These are phyloP conservation scores for Boletus semigastroideus DNA, from an alignment of 1,284 basidiomycete genomes.

Conservation along the genomic window DNA sequence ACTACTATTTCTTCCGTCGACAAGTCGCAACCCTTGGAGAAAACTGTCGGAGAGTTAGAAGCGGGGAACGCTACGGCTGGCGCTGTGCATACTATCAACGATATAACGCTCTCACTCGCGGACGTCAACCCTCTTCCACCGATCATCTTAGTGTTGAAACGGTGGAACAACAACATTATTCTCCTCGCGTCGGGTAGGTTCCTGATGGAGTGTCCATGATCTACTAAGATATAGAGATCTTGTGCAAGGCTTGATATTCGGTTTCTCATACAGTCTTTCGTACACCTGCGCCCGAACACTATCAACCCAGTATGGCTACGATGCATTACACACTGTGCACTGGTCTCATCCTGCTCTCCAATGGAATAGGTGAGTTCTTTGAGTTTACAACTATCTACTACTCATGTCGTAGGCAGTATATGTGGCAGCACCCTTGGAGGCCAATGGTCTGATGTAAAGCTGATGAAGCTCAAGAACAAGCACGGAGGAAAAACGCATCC, in stretches of 20 bases:
- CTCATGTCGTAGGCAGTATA: constrained; percentile 53
- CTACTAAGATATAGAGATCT: background rate
- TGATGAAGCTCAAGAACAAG: constrained; percentile 52
- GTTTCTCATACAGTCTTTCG: constrained; percentile 64
- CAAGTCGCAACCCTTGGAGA: constrained; percentile 3
- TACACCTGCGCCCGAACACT: constrained; percentile 81
- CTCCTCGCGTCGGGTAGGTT: constrained; percentile 46
- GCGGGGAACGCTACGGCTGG: background rate
- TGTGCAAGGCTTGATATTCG: constrained; percentile 61
- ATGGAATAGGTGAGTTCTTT: constrained; percentile 57
- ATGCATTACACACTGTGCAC: constrained; percentile 71
- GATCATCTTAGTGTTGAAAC: constrained; percentile 55
- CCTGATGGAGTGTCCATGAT: background rate
- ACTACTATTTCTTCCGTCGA: background rate
- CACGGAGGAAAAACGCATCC: constrained; percentile 63
- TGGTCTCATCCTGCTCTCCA: constrained; percentile 75
- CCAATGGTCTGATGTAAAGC: constrained; percentile 70
- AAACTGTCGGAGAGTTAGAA: constrained; percentile 7
- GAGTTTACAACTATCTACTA: background rate
- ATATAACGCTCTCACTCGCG: constrained; percentile 56
- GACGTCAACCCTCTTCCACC: constrained; percentile 77
- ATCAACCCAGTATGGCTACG: constrained; percentile 62
- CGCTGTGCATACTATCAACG: constrained; percentile 22
- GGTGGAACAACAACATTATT: constrained; percentile 67
- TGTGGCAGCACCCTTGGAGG: constrained; percentile 76